Evolutionary conservation across 805 yeast genomes (phyloP).

Genomic region (Isabelozyma pseudorhagii): DNA sequence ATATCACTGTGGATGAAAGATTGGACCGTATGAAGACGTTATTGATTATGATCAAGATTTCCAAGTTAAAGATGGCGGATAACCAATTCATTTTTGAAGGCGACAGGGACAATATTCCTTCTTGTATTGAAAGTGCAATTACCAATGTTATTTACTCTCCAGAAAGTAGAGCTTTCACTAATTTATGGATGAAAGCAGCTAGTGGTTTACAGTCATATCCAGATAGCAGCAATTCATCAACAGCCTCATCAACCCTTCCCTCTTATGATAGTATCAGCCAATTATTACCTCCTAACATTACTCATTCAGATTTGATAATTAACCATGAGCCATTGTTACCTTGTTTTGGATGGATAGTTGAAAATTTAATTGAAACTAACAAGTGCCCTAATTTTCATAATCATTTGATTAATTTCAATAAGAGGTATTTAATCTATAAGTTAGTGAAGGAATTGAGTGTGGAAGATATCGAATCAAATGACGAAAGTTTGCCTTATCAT

Average conservation of each 20-base stretch:
- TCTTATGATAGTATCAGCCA: conserved; percentile 24
- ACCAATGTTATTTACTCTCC: conserved; percentile 75
- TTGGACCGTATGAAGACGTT: conserved; percentile 66
- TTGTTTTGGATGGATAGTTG: conserved; percentile 89
- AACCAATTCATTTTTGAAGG: conserved; percentile 40
- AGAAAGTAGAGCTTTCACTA: conserved; percentile 67
- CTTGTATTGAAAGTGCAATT: conserved; percentile 80
- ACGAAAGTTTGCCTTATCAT: conserved; percentile 19
- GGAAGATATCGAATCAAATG: conserved; percentile 27
- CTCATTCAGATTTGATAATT: conserved; percentile 23
- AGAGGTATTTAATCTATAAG: conserved; percentile 43
- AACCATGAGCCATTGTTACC: conserved; percentile 58
- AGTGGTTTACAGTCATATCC: conserved; percentile 10
- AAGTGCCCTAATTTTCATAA: conserved; percentile 73
- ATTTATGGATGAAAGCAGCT: conserved; percentile 67
- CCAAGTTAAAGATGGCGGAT: conserved; percentile 64
- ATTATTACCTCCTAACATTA: conserved; percentile 28
- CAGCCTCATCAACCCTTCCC: not conserved
- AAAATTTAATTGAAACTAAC: conserved; percentile 63
- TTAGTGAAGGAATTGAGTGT: conserved; percentile 36
- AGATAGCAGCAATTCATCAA: not conserved
- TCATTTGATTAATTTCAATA: conserved; percentile 77
- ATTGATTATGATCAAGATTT: conserved; percentile 60
- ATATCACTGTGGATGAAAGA: conserved; percentile 58
- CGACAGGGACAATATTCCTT: conserved; percentile 50